These are phyloP conservation scores for Scheffersomyces quercinus DNA, from an alignment of 1,139 yeast genomes.

Conservation along the genomic window DNA sequence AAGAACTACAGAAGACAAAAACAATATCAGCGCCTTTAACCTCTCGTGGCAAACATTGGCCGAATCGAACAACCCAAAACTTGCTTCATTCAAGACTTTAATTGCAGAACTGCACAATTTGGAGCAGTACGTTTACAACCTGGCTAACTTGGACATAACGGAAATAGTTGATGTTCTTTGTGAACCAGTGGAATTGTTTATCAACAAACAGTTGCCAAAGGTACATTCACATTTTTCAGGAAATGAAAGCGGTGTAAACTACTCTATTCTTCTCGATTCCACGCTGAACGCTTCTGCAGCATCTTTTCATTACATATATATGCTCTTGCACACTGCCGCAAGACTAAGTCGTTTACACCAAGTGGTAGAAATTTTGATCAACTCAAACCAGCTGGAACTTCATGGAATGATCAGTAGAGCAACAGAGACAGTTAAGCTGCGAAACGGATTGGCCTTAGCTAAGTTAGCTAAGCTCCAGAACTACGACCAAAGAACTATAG, in stretches of 20 bases:
- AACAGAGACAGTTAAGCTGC: slow-evolving; percentile 63
- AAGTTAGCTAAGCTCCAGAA: slow-evolving; percentile 34
- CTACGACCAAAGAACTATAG: slow-evolving; percentile 23
- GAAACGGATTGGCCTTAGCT: slow-evolving; percentile 31
- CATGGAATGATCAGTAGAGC: slow-evolving; percentile 58
- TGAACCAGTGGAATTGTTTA: slow-evolving; percentile 41
- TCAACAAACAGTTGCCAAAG: slow-evolving; percentile 31
- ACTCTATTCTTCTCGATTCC: slow-evolving; percentile 31
- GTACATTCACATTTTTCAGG: slow-evolving; percentile 28
- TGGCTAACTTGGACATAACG: slow-evolving; percentile 57
- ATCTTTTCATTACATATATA: slow-evolving; percentile 57
- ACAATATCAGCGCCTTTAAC: slow-evolving; percentile 6
- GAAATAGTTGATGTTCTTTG: slow-evolving; percentile 53
- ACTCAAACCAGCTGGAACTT: slow-evolving; percentile 42
- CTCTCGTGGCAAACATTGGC: slow-evolving; percentile 30
- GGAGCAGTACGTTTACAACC: slow-evolving; percentile 56
- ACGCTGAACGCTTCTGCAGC: slow-evolving; percentile 35
- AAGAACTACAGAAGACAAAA: neutral
- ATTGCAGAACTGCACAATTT: slow-evolving; percentile 44
- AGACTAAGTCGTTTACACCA: slow-evolving; percentile 64
- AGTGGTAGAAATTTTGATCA: slow-evolving; percentile 56
- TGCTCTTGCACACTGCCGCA: slow-evolving; percentile 58
- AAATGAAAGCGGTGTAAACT: slow-evolving; percentile 24
- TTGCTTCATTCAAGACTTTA: slow-evolving; percentile 39
- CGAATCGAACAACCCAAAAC: slow-evolving; percentile 27